phyloP scores from a whole-genome alignment of 805 yeast genomes.

The Pichia exigua region DNA sequence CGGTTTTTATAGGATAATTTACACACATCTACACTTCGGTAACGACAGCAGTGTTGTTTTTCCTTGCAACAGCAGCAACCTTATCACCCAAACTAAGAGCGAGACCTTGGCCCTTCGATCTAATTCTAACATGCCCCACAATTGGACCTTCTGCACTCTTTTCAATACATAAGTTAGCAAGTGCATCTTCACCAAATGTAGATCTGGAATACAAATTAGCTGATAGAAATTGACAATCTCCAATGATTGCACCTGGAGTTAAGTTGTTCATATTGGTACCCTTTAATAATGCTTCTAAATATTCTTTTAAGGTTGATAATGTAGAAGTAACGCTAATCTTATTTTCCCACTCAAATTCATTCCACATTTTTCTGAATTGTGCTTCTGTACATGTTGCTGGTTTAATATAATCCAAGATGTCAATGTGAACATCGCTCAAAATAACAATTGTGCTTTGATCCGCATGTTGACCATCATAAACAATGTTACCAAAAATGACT shows the following conservation, averaged over 20 bases:
- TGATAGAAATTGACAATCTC: conserved; percentile 84
- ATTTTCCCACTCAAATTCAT: conserved; percentile 99
- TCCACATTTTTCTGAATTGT: conserved; percentile 96
- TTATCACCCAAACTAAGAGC: conserved; percentile 93
- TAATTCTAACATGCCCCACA: conserved; percentile 89
- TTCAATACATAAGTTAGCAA: conserved; percentile 93
- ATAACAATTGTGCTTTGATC: conserved; percentile 85
- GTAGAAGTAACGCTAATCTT: conserved; percentile 81
- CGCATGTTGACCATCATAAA: conserved; percentile 93
- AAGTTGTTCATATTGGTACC: conserved; percentile 92
- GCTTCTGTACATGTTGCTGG: conserved; percentile 89
- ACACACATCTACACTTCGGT: conserved; percentile 16
- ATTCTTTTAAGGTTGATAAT: conserved; percentile 60
- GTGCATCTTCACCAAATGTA: conserved; percentile 94
- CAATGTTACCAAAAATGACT: conserved; percentile 93
- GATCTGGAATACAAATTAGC: conserved; percentile 91
- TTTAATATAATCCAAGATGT: conserved; percentile 93
- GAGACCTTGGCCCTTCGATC: conserved; percentile 96
- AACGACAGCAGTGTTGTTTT: conserved; percentile 33
- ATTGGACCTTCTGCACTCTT: conserved; percentile 65
- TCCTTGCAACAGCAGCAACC: conserved; percentile 75
- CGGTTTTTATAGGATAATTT: background rate
- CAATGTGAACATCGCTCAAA: conserved; percentile 89
- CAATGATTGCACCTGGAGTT: conserved; percentile 86
- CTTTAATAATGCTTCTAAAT: conserved; percentile 63